Evolutionary conservation across 2,329 filamentous ascomycete species (phyloP).

Genomic region (Claviceps digitariae): DNA sequence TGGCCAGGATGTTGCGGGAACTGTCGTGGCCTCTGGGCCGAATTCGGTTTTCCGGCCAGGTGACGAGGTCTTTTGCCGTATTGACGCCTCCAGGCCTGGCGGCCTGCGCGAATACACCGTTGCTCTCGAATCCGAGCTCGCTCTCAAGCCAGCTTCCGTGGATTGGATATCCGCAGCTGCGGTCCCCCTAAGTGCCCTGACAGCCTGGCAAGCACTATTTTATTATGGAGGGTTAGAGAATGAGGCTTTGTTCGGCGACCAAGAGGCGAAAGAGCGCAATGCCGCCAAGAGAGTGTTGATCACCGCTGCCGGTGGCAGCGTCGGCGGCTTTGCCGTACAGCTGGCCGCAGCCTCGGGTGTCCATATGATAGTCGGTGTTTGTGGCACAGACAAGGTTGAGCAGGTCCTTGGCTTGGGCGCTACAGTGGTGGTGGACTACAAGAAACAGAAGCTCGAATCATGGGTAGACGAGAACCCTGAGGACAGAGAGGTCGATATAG

Average conservation of each 20-base stretch:
- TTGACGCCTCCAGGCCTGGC: conserved; percentile 14
- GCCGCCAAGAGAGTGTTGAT: conserved; percentile 21
- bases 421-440: conserved; percentile 24
- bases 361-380: conserved; percentile 21
- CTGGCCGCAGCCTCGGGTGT: conserved; percentile 22
- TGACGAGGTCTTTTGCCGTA: conserved; percentile 21
- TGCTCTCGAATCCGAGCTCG: conserved; percentile 18
- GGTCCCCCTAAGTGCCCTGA: conserved; percentile 26
- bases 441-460: conserved; percentile 13
- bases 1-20: conserved; percentile 25
- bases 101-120: conserved; percentile 21
- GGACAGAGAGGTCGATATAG: conserved; percentile 17
- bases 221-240: conserved; percentile 18
- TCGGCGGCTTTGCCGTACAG: conserved; percentile 27
- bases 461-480: conserved; percentile 18
- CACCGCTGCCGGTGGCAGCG: conserved; percentile 25
- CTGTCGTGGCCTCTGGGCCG: conserved; percentile 19
- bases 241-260: conserved; percentile 15
- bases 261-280: conserved; percentile 15
- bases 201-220: conserved; percentile 28
- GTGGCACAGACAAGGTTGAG: conserved; percentile 16
- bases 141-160: conserved; percentile 19
- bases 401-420: conserved; percentile 20
- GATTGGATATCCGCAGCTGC: conserved; percentile 22
- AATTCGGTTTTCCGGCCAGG: conserved; percentile 20